A percentile compares a stretch with the other conserved stretches of the same genome.
These are phyloP conservation scores for Drechslerella stenobrocha DNA, from an alignment of 2,329 filamentous ascomycete species.

Conservation along the genomic window DNA sequence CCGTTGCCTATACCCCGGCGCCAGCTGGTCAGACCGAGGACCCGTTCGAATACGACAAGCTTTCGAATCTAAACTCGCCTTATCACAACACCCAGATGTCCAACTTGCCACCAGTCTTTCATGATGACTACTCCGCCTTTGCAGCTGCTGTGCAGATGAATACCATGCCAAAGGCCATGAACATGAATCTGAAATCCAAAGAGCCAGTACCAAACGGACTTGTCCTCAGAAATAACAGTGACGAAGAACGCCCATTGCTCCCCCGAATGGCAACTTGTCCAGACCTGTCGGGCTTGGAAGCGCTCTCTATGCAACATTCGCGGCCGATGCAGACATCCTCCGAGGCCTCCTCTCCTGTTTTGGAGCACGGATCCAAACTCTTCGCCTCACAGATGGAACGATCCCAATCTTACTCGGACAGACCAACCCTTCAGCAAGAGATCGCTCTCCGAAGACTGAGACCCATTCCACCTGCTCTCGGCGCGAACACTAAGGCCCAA, in stretches of 20 bases:
- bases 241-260: constrained; percentile 20
- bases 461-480: constrained; percentile 33
- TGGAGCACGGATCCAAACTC: constrained; percentile 20
- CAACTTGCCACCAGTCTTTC: constrained; percentile 45
- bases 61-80: constrained; percentile 31
- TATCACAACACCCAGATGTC: constrained; percentile 40
- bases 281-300: constrained; percentile 36
- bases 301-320: constrained; percentile 22
- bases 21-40: constrained; percentile 51
- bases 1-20: constrained; percentile 51
- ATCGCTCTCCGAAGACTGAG: constrained; percentile 38
- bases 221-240: constrained; percentile 37
- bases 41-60: constrained; percentile 52
- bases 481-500: constrained; percentile 35
- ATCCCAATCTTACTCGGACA: constrained; percentile 41
- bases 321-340: constrained; percentile 37
- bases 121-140: constrained; percentile 51
- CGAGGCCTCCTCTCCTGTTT: constrained; percentile 29
- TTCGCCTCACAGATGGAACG: constrained; percentile 32
- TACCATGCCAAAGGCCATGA: constrained; percentile 49
- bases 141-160: constrained; percentile 52
- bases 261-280: constrained; percentile 41
- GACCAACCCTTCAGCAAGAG: constrained; percentile 41
- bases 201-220: constrained; percentile 28
- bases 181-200: constrained; percentile 37